These are phyloP conservation scores for Microbotryum lychnidis-dioicae DNA, from an alignment of 1,284 basidiomycete genomes.

Conservation along the genomic window DNA sequence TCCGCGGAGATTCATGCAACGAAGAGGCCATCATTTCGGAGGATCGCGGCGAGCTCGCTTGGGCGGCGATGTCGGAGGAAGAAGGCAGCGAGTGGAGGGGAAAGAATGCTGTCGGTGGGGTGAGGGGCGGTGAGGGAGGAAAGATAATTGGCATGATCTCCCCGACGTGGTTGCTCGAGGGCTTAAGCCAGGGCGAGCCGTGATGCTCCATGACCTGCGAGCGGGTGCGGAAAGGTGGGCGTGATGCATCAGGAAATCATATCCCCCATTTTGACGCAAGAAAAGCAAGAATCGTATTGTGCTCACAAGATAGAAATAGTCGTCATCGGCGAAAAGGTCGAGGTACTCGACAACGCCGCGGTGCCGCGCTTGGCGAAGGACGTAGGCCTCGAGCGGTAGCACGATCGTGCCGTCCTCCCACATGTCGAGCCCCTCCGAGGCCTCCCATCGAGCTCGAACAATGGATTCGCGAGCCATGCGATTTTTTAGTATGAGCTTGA, in stretches of 20 bases:
- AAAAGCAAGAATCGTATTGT: neutral
- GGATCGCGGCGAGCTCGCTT: no score
- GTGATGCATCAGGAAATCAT: neutral
- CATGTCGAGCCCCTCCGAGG: slow-evolving; percentile 33
- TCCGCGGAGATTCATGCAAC: neutral
- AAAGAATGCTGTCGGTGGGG: neutral
- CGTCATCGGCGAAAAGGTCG: slow-evolving; percentile 68
- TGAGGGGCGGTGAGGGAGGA: slow-evolving; percentile 11
- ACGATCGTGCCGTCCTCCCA: slow-evolving; percentile 31
- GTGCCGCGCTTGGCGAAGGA: slow-evolving; percentile 67
- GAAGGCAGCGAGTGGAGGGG: neutral
- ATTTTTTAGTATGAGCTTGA: slow-evolving; percentile 76
- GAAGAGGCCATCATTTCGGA: no score
- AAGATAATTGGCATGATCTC: neutral
- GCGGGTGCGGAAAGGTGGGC: no score
- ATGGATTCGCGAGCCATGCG: slow-evolving; percentile 6
- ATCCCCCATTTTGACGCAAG: neutral
- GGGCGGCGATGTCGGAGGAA: neutral
- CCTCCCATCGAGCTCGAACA: slow-evolving; percentile 27
- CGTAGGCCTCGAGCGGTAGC: slow-evolving; percentile 70
- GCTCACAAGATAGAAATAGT: slow-evolving; percentile 44
- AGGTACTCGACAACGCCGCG: slow-evolving; percentile 70
- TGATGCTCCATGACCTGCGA: slow-evolving; percentile 72
- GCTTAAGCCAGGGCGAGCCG: slow-evolving; percentile 63
- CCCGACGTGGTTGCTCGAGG: neutral